Evolutionary conservation across 2,329 filamentous ascomycete species (phyloP).

Genomic region (Thermomyces lanuginosus): DNA sequence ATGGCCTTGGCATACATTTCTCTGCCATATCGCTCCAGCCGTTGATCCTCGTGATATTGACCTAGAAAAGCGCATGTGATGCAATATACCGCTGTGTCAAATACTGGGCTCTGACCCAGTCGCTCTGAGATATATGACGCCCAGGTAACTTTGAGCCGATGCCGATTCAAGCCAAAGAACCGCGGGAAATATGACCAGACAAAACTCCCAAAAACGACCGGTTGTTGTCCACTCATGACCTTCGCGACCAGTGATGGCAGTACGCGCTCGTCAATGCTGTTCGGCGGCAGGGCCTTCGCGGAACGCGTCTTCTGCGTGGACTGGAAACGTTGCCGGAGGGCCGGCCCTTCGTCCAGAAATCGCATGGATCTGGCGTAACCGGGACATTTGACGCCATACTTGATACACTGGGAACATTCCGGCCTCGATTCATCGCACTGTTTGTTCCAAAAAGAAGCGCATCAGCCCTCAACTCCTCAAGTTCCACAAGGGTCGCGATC

Average conservation of each 20-base stretch:
- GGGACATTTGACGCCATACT: slow-evolving; percentile 14
- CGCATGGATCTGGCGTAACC: slow-evolving; percentile 12
- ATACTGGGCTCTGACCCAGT: slow-evolving; percentile 7
- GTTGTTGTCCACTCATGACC: slow-evolving; percentile 12
- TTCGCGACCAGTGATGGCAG: slow-evolving; percentile 15
- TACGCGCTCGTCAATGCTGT: slow-evolving; percentile 11
- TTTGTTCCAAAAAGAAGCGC: no score
- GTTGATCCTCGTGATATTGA: slow-evolving; percentile 10
- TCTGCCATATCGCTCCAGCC: slow-evolving; percentile 13
- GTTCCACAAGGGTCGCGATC: no score
- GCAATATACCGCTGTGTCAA: slow-evolving; percentile 11
- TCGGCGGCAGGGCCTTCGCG: no score
- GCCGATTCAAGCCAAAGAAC: slow-evolving; percentile 15
- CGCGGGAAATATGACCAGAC: slow-evolving; percentile 14
- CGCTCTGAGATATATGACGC: slow-evolving; percentile 13
- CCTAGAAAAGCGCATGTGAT: slow-evolving; percentile 14
- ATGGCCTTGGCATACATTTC: slow-evolving; percentile 16
- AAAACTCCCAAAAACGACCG: slow-evolving; percentile 15
- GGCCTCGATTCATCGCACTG: slow-evolving; percentile 16
- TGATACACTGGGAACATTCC: slow-evolving; percentile 17
- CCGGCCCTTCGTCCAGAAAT: slow-evolving; percentile 17
- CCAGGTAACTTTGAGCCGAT: slow-evolving; percentile 14
- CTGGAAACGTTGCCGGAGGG: slow-evolving; percentile 14
- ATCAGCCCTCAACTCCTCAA: no score
- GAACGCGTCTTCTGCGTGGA: slow-evolving; percentile 5